These are phyloP conservation scores for Sarocladium kiliense DNA, from an alignment of 2,329 filamentous ascomycete species.

Conservation along the genomic window DNA sequence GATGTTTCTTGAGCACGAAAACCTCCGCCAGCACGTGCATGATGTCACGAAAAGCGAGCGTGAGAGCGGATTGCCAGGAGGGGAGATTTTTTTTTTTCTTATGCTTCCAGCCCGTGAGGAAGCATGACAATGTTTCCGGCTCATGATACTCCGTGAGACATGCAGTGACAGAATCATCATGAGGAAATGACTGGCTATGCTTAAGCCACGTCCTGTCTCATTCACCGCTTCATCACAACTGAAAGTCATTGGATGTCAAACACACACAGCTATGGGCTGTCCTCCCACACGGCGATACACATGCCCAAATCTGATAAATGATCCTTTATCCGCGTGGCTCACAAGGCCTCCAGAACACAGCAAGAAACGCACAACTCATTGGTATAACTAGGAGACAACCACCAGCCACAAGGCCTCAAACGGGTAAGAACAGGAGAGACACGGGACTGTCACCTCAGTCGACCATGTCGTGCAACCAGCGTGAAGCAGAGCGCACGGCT, in stretches of 20 bases:
- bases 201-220: too few relatives aligned
- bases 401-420: constrained; percentile 1
- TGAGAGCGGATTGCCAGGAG: too few relatives aligned
- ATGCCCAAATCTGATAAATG: too few relatives aligned
- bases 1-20: not conserved
- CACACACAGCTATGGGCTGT: too few relatives aligned
- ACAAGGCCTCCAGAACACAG: too few relatives aligned
- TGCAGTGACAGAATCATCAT: not conserved
- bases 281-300: too few relatives aligned
- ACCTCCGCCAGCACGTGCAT: not conserved
- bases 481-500: not conserved
- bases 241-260: too few relatives aligned
- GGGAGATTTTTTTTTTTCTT: too few relatives aligned
- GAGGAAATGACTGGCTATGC: too few relatives aligned
- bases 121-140: not conserved
- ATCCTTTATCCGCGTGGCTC: too few relatives aligned
- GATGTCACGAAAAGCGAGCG: too few relatives aligned
- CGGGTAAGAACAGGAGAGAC: constrained; percentile 5
- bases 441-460: constrained; percentile 9
- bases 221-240: too few relatives aligned
- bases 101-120: not conserved
- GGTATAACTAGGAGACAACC: not conserved
- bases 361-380: not conserved
- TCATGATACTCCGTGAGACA: not conserved
- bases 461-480: not conserved